A percentile compares a stretch with the other conserved stretches of the same genome.
Evolutionary conservation across 2,329 filamentous ascomycete species (phyloP).

Genomic region (Ophiostoma tasmaniense): DNA sequence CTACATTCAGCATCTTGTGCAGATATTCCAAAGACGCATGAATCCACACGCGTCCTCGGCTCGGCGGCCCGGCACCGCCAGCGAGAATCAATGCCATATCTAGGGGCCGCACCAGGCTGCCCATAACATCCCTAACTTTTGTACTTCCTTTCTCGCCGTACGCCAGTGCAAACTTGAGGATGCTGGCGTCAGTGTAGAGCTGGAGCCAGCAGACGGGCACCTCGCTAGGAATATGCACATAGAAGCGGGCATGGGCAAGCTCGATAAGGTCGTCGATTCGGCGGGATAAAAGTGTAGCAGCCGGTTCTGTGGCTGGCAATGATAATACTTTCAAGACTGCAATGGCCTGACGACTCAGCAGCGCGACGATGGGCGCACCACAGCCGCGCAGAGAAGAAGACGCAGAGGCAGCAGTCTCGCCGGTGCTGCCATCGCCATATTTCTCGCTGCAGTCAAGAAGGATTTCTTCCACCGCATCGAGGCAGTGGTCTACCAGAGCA

Average conservation of each 20-base stretch:
- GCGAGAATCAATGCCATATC: conserved; percentile 72
- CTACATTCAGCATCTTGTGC: conserved; percentile 24
- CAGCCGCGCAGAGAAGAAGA: conserved; percentile 17
- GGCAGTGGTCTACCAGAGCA: conserved; percentile 14
- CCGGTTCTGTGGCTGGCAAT: neutral
- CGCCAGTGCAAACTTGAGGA: conserved; percentile 47
- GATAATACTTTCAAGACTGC: neutral
- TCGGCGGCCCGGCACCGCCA: conserved; percentile 46
- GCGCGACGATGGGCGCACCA: conserved; percentile 21
- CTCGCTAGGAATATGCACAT: conserved; percentile 58
- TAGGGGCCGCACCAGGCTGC: conserved; percentile 53
- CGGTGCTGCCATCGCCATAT: neutral
- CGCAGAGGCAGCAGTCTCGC: neutral
- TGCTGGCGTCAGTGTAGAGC: conserved; percentile 61
- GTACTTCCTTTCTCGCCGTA: conserved; percentile 8
- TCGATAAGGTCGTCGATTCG: conserved; percentile 49
- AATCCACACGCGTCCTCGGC: conserved; percentile 43
- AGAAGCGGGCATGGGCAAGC: conserved; percentile 57
- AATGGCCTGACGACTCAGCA: conserved; percentile 22
- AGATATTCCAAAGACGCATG: conserved; percentile 42
- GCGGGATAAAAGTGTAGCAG: conserved; percentile 18
- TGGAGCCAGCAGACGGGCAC: conserved; percentile 61
- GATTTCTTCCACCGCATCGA: conserved; percentile 18
- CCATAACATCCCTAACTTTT: conserved; percentile 29
- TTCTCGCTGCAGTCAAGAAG: neutral